Evolutionary conservation across 345 rosid genomes (phyloP).

Genomic region (Bruguiera parviflora): DNA sequence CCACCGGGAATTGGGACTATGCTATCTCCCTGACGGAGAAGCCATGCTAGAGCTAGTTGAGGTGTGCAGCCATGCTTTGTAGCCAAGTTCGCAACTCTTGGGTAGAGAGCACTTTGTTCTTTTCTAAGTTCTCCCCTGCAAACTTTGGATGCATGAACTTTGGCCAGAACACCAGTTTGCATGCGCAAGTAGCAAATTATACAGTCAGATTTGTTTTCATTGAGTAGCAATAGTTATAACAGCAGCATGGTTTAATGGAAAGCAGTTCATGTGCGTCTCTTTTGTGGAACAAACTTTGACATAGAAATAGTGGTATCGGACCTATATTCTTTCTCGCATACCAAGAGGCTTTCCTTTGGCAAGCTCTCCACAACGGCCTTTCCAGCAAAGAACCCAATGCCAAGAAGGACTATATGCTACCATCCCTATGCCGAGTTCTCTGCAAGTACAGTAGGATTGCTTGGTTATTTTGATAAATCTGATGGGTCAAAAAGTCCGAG

Average conservation of each 20-base stretch:
- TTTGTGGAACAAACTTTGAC: not conserved
- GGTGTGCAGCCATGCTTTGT: conserved; percentile 41
- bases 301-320: not conserved
- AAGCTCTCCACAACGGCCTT: conserved; percentile 34
- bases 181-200: not conserved
- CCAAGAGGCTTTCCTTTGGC: conserved; percentile 24
- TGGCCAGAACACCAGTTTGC: not conserved
- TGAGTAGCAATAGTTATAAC: not conserved
- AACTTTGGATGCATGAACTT: conserved; percentile 40
- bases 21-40: conserved; percentile 47
- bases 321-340: conserved; percentile 1
- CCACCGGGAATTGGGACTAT: conserved; percentile 48
- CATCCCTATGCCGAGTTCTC: conserved; percentile 41
- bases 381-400: conserved; percentile 41
- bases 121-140: conserved; percentile 36
- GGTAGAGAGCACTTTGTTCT: conserved; percentile 41
- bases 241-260: not conserved
- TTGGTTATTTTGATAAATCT: too few relatives aligned
- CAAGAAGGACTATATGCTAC: conserved; percentile 37
- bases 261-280: not conserved
- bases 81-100: conserved; percentile 30
- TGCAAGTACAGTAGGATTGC: conserved; percentile 3
- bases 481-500: too few relatives aligned
- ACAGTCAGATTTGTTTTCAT: not conserved
- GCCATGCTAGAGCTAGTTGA: conserved; percentile 51